Evolutionary conservation across 2,329 filamentous ascomycete genomes (phyloP).

Genomic region (Pyricularia pennisetigena): DNA sequence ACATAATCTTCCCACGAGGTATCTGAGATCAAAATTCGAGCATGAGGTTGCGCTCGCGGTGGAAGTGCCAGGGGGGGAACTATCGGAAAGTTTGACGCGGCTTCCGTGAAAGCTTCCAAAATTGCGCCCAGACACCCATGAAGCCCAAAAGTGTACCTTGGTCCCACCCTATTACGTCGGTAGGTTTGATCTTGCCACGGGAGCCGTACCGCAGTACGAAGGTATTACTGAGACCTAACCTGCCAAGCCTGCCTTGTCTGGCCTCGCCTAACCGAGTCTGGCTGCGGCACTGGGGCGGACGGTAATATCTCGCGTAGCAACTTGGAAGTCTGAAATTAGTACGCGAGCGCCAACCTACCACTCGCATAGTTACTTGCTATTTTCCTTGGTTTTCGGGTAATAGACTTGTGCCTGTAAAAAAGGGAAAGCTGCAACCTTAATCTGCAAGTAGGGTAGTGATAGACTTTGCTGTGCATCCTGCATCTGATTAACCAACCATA

Average conservation of each 20-base stretch:
- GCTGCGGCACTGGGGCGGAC: neutral
- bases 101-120: neutral
- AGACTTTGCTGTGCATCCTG: neutral
- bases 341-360: neutral
- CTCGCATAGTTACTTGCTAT: neutral
- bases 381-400: neutral
- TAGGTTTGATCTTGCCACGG: neutral
- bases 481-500: no score
- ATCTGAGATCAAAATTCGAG: neutral
- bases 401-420: neutral
- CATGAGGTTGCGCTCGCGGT: neutral
- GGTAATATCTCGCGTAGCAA: neutral
- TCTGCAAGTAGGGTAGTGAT: neutral
- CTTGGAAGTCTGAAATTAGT: neutral
- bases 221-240: neutral
- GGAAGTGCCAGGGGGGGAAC: neutral
- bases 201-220: neutral
- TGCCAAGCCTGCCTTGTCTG: neutral
- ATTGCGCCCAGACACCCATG: neutral
- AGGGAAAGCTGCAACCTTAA: neutral
- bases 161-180: neutral
- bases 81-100: neutral
- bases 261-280: neutral
- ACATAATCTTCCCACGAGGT: neutral
- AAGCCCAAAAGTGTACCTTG: neutral